phyloP scores from a whole-genome alignment of 352 stramenopile genomes.

The Pythium apleroticum region DNA sequence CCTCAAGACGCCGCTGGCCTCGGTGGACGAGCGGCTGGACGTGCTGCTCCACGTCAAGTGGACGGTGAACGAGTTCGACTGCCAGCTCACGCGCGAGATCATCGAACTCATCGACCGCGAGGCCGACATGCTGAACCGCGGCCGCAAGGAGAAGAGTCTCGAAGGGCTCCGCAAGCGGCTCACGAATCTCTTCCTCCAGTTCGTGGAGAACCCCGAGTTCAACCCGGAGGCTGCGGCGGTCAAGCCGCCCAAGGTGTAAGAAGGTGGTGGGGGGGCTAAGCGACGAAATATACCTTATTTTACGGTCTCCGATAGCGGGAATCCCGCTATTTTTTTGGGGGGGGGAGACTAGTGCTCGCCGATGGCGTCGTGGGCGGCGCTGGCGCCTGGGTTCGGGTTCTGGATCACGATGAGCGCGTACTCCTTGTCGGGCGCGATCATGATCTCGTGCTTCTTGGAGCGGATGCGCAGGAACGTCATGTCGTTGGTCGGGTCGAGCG shows the following conservation, averaged over 20 bases:
- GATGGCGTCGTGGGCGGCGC: conserved; percentile 24
- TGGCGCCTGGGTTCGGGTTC: conserved; percentile 72
- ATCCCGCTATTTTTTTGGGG: neutral
- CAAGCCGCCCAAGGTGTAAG: conserved; percentile 7
- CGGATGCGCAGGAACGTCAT: conserved; percentile 94
- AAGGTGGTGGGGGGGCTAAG: too few species aligned
- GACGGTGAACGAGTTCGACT: conserved; percentile 92
- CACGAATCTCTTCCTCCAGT: conserved; percentile 89
- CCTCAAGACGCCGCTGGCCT: conserved; percentile 49
- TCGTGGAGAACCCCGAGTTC: conserved; percentile 92
- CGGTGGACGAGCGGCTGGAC: conserved; percentile 87
- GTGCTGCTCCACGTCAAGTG: conserved; percentile 93
- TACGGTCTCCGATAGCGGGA: neutral
- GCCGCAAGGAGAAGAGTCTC: conserved; percentile 75
- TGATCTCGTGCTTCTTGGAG: conserved; percentile 94
- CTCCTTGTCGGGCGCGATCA: conserved; percentile 92
- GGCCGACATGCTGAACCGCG: conserved; percentile 90
- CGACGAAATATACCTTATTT: neutral
- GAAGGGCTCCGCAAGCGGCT: conserved; percentile 86
- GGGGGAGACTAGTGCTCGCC: conserved; percentile 16
- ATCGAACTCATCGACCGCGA: conserved; percentile 93
- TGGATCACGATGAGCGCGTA: conserved; percentile 94
- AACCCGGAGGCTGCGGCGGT: conserved; percentile 85
- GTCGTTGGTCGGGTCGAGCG: conserved; percentile 90
- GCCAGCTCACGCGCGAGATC: conserved; percentile 85